Base-by-base conservation (phyloP, 2,329 filamentous ascomycete genomes). In the Sporothrix globosa region DNA sequence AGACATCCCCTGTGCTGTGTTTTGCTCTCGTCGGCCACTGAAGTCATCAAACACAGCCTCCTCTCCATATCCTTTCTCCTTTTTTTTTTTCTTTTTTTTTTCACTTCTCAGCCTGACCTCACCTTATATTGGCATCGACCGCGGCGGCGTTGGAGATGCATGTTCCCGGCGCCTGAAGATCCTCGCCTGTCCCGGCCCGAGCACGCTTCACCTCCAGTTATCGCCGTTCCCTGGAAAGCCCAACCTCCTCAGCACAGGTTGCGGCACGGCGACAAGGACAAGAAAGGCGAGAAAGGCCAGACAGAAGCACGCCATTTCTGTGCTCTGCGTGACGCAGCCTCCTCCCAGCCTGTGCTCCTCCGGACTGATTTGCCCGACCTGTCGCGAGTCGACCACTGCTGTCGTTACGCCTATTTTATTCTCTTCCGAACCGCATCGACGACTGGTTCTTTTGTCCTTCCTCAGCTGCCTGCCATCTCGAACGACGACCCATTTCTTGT, bases 101-200 rank as follows among this genome's bases (percentile, higher is more conserved):
- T 44, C 34, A 41, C 56, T 24, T 39, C 17, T 58, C 27, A 56
- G 24, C 53, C 14, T 27, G 6, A 30, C 24, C 24, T 54, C 52
- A 60, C 56, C 17, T 21, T 19, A 60, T n/a, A 19, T 61, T 61
- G 56, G 39, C 56, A 39, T 44, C 39, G 34, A 61, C n/a, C 34
- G 3, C 3, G 30, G 30, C 56, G 34, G 39, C 21, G 50, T 11
- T 54, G 56, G 39, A 61, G 34, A 61, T 44, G 39, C n/a, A 14
- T 24, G 10, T 13, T 17, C 17, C 34, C 11, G 39, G 10, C 39
- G n/a, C 44, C 10, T 61, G 56, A 61, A 24, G 39, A 44, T 44
- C 4, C 10, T 61, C 39, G 56, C 56, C 39, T 44, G 5, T 44
- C 24, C n/a, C 39, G 56, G 56, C 56, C 39, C 7, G 56, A 21